A percentile compares a stretch with the other conserved stretches of the same genome.
Conservation (phyloP, 129 eudicot genomes). For the Dittrichia graveolens region DNA sequence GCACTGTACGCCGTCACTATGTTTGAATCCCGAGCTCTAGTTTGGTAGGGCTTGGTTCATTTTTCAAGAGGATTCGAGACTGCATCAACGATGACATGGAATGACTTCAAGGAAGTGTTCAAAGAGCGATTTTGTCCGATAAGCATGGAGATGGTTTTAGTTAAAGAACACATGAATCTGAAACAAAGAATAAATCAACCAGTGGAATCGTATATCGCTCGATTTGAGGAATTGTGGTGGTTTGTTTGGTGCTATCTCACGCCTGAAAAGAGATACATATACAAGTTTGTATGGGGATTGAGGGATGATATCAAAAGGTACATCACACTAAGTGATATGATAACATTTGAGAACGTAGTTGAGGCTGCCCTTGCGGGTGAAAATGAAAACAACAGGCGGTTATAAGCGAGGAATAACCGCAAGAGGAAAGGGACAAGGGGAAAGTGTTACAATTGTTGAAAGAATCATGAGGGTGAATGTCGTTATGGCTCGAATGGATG, state of each 20-base stretch:
- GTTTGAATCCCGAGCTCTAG: background rate
- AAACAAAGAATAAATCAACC: background rate
- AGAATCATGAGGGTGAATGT: background rate
- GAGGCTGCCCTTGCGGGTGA: background rate
- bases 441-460: background rate
- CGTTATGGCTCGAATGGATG: background rate
- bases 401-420: background rate
- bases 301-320: background rate
- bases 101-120: background rate
- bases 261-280: background rate
- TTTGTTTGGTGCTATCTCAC: background rate
- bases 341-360: background rate
- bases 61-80: background rate
- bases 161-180: background rate
- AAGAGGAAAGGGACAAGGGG: background rate
- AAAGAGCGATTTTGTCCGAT: background rate
- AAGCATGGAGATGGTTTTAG: background rate
- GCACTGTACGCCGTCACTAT: background rate
- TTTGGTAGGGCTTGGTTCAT: background rate
- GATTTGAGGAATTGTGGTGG: slow-evolving; percentile 6
- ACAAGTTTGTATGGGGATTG: background rate
- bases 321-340: background rate
- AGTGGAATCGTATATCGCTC: background rate
- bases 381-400: background rate
- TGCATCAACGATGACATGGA: background rate